These are phyloP conservation scores for Fusarium coffeatum DNA, from an alignment of 2,329 filamentous ascomycete species.

Conservation along the genomic window DNA sequence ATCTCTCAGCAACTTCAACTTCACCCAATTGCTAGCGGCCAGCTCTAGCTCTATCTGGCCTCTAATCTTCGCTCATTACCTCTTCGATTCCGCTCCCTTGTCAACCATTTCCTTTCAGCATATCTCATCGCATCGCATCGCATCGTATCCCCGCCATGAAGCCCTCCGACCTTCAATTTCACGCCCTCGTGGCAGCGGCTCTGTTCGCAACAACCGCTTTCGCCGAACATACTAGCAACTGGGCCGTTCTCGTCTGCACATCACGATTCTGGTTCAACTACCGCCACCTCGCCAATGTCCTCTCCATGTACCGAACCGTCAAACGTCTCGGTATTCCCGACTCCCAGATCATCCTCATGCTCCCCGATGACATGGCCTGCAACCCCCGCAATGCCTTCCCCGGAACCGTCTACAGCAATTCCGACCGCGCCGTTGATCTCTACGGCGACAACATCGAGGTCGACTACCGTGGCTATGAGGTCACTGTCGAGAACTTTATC, in stretches of 20 bases:
- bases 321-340: conserved; percentile 98
- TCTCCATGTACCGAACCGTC: conserved; percentile 97
- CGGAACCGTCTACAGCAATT: conserved; percentile 98
- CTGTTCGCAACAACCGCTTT: conserved; percentile 61
- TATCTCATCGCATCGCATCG: conserved; percentile 6
- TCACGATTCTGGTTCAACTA: conserved; percentile 99
- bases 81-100: conserved; percentile 12
- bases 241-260: conserved; percentile 98
- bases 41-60: conserved; percentile 18
- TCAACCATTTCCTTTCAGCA: conserved; percentile 15
- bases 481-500: conserved; percentile 99
- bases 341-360: conserved; percentile 99
- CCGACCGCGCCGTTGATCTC: conserved; percentile 91
- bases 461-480: conserved; percentile 97
- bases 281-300: conserved; percentile 95
- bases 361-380: conserved; percentile 99
- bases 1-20: conserved; percentile 28
- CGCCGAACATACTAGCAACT: conserved; percentile 94
- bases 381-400: conserved; percentile 98
- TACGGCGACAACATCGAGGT: conserved; percentile 99
- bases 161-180: conserved; percentile 58
- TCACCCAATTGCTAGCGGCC: conserved; percentile 13
- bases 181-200: conserved; percentile 61
- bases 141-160: conserved; percentile 59
- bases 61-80: conserved; percentile 23